Base-by-base conservation (phyloP, 192 early-diverging fungal genomes). In the Backusella macrospora region DNA sequence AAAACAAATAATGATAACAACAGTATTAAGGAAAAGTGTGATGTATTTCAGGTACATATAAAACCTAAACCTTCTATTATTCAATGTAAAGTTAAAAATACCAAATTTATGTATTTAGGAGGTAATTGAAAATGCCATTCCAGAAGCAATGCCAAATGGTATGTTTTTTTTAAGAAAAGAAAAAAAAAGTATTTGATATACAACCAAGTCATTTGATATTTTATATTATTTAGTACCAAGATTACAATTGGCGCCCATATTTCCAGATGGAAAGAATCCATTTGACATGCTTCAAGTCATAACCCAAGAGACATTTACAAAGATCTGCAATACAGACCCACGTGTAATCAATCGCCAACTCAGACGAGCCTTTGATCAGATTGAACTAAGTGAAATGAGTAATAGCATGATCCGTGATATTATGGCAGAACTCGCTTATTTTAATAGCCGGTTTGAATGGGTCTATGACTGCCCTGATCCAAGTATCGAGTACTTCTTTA, bases 371-470 rank as follows among this genome's bases (percentile, higher is more conserved):
- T 89, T 89, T 75, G 88, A 89, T 66, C 87, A 87, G 59, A 73
- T 82, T 5, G 86, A 87, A 26, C 72, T 89, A 1, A 85, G 80
- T n/a, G 75, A 77, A 34, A 81, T 86, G 78, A 87, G 86, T 64
- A 89, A 89, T 64, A 81, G 81, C 42, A 80, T 89, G 9, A 83
- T 89, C 34, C 79, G 85, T 29, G 86, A 83, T 64, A 74, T 89
- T 29, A 38, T 89, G 43, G 71, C 78, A 5, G 88, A 89, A 63
- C 75, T 87, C 38, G 79, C 62, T 55, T 77, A 72, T 37, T 62
- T 89, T 9, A 70, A 77, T 1, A 77, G 80, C 12, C 76, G 83
- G 16, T 89, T 89, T 68, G 40, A 77, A 13, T 87, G 85, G 84
- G 76, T 86, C 2, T 82, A 84, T 37, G 81, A 71, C 9, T 38